Evolutionary conservation across 2,329 filamentous ascomycete species (phyloP), one percentile per base, ranked within the genome.

Genomic region (Chaetomiaceae sp.): DNA sequence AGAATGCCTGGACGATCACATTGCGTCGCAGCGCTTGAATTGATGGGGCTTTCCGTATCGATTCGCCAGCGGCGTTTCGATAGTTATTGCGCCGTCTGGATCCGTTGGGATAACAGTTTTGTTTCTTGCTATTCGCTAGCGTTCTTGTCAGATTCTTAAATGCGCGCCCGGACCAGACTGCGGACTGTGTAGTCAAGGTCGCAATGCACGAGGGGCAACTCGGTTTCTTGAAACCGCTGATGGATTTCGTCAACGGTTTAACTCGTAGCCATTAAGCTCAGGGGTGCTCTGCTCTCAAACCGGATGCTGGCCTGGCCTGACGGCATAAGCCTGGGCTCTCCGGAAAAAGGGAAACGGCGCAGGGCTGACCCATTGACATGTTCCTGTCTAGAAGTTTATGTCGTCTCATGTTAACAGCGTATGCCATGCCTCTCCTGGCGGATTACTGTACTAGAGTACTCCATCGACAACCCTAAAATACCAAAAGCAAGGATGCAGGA

Each of bases 31-130:
- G 20, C 2, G 9, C 6, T 40, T 11, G 25, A n/a, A 41, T n/a
- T 41, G 41, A 29, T 16, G 40, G 44, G 40, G 46, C 51, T 23
- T 38, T 42, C 18, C 25, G 14, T n/a, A 50, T 42, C 30, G 21
- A 55, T 54, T 54, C 38, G 48, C 40, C 33, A 27, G 38, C 47
- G 30, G 37, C 48, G 27, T 7, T 48, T 49, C 38, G 21, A 44
- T 9, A 16, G 20, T 18, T 8, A 14, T 6, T 30, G 18, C 23
- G 2, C 34, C n/a, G n/a, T n/a, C 20, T 32, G 29, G 32, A 18
- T 29, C 20, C 25, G 20, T 45, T 33, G n/a, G 18, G 27, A 25
- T 20, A 14, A 11, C 20, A 18, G n/a, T 18, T 18, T 41, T 33
- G 7, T n/a, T 16, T 41, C 29, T 20, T 48, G 18, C 14, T 36